Evolutionary conservation across 805 yeast species (phyloP), one percentile per base, ranked within the genome.

Genomic region (Ascoidea asiatica): DNA sequence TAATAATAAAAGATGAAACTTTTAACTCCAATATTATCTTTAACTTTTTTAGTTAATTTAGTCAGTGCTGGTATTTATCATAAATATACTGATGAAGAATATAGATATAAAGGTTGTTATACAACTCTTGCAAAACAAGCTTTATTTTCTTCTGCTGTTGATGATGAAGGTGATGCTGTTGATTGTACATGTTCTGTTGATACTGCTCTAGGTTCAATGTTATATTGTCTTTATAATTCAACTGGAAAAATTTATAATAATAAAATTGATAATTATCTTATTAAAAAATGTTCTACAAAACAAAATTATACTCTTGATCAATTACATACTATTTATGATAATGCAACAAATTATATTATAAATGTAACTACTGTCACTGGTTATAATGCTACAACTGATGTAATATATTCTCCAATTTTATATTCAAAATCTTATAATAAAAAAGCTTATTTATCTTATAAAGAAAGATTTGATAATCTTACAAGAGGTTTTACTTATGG

Each of bases 401-500:
- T 33, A 7, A 33, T 29, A 21, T 29, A 36, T 22, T 6, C 6
- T 5, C 45, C 45, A 4, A 19, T 43, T 21, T 18, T 43, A 6
- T 22, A 18, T 5, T 5, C 38, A 11, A 11, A 18, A 13, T 38
- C 38, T 37, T 38, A 43, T 20, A 38, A 43, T 21, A 38, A 17
- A 6, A 19, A n/a, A 22, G 33, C 20, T 21, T 43, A 43, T 23
- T 19, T 23, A 11, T 43, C 45, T 21, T n/a, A 21, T 38, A 23
- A 23, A 22, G 22, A 21, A 8, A 38, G 45, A 38, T 43, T n/a
- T 19, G 42, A 36, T n/a, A 43, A 43, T 37, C 15, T 38, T 15
- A 29, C 37, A 7, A 17, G 29, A 5, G 22, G 40, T n/a, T n/a
- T 15, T 37, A 5, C 4, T 48, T 65, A 53, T 44, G 65, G 69